Evolutionary conservation across 208 protist genomes (phyloP), one percentile per base, ranked within the genome.

Genomic region (Crithidia brevicula): DNA sequence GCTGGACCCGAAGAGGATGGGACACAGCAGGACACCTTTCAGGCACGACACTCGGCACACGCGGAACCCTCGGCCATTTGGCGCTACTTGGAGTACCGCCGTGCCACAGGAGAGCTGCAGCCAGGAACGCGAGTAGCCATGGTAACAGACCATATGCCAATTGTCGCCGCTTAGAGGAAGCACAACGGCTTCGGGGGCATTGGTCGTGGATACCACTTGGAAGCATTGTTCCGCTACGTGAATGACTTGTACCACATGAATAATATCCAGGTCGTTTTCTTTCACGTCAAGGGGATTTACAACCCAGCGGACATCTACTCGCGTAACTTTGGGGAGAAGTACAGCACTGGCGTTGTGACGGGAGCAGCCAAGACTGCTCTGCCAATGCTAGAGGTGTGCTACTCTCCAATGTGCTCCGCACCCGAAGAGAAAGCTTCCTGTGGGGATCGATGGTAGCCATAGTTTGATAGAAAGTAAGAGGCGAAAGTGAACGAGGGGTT

Each of bases 401-500:
- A 16, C 15, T 40, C 36, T 40, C 8, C 36, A 7, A 16, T 40
- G 36, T 40, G 10, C 36, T 40, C 15, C 15, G 36, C 0, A 13
- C 15, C 1, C 10, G 2, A 52, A 52, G 47, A 52, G 22, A 52
- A 23, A 52, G 6, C 47, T 18, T 52, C 4, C 6, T 23, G 47
- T 52, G 47, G 47, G 47, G 16, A 31, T 2, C 23, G 23, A 31
- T 31, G 47, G 47, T 52, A 52, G 47, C 47, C 47, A 52, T 15
- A 52, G 47, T 30, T 4, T 30, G 47, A 52, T 52, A 52, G 47
- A 23, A 52, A 52, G 47, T 52, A 52, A 52, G 51, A 43, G 40
- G 31, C 13, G 31, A 40, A 57, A 43, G 51, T 18, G 30, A 57
- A n/a, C 16, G 28, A 25, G 49, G 49, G 49, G 28, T 25, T 43